Evolutionary conservation across 75 land plant genomes (phyloP).

Genomic region (Pinus albicaulis): DNA sequence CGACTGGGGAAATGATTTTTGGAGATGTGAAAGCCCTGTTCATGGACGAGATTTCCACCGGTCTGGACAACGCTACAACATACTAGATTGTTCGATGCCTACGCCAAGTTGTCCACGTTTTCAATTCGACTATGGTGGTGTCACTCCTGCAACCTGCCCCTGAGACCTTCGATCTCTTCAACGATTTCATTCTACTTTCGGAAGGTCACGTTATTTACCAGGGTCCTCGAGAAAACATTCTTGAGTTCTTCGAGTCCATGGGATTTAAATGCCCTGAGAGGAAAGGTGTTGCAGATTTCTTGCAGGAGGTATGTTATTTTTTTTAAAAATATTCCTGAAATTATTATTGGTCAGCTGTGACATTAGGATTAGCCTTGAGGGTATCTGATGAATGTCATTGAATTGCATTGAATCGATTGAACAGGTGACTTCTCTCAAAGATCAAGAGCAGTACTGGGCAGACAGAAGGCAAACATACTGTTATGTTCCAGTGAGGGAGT

Average conservation of each 20-base stretch:
- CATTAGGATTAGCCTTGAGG: no score
- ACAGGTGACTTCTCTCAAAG: constrained; percentile 88
- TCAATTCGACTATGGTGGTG: constrained; percentile 65
- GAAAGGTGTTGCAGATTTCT: constrained; percentile 19
- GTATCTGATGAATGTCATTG: no score
- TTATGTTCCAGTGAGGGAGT: constrained; percentile 57
- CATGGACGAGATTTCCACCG: constrained; percentile 94
- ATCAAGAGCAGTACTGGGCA: constrained; percentile 90
- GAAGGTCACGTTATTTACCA: constrained; percentile 86
- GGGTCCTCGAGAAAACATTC: constrained; percentile 70
- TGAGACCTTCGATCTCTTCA: constrained; percentile 81
- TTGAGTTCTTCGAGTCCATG: constrained; percentile 73
- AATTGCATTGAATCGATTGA: background rate
- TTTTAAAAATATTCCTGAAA: background rate
- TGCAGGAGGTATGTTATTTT: background rate
- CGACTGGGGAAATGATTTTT: constrained; percentile 78
- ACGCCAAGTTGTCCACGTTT: constrained; percentile 48
- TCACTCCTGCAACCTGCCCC: constrained; percentile 86
- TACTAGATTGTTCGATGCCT: constrained; percentile 59
- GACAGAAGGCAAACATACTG: constrained; percentile 42
- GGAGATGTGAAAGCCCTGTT: constrained; percentile 72
- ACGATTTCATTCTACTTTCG: constrained; percentile 79
- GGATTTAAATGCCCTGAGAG: constrained; percentile 93
- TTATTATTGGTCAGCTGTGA: background rate
- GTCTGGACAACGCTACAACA: constrained; percentile 95